A percentile compares a stretch with the other conserved stretches of the same genome.
Evolutionary conservation across 164 flowering plant genomes (phyloP).

Genomic region (Saururus chinensis): DNA sequence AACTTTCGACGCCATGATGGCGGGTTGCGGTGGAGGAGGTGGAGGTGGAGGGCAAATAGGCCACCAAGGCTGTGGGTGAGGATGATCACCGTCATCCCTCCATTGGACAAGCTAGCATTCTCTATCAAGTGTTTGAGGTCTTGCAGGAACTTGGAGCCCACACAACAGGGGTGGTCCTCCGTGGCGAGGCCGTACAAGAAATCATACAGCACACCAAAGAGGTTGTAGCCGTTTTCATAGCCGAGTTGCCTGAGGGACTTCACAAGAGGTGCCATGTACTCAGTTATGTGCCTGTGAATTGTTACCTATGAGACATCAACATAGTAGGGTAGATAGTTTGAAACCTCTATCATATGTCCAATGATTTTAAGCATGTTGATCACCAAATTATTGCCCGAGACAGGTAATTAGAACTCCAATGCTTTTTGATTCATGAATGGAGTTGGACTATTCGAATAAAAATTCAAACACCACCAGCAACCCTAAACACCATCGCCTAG

Average conservation of each 20-base stretch:
- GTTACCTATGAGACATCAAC: too few species aligned
- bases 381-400: too few species aligned
- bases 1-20: constrained; percentile 46
- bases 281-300: constrained; percentile 40
- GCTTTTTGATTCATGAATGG: too few species aligned
- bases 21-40: constrained; percentile 60
- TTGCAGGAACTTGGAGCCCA: constrained; percentile 50
- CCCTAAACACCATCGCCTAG: too few species aligned
- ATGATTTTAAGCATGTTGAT: too few species aligned
- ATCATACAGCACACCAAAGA: constrained; percentile 94
- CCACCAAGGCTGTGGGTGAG: constrained; percentile 90
- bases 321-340: background rate
- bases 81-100: constrained; percentile 61
- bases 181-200: constrained; percentile 79
- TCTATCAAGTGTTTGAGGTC: constrained; percentile 59
- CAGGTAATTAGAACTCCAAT: too few species aligned
- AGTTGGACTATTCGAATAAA: too few species aligned
- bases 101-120: constrained; percentile 47
- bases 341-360: too few species aligned
- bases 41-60: constrained; percentile 52
- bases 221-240: constrained; percentile 40
- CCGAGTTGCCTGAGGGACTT: constrained; percentile 46
- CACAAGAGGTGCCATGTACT: constrained; percentile 70
- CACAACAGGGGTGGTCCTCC: constrained; percentile 43
- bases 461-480: too few species aligned